Base-by-base conservation (phyloP, 1,284 basidiomycete species). In the Hortiboletus rubellus region DNA sequence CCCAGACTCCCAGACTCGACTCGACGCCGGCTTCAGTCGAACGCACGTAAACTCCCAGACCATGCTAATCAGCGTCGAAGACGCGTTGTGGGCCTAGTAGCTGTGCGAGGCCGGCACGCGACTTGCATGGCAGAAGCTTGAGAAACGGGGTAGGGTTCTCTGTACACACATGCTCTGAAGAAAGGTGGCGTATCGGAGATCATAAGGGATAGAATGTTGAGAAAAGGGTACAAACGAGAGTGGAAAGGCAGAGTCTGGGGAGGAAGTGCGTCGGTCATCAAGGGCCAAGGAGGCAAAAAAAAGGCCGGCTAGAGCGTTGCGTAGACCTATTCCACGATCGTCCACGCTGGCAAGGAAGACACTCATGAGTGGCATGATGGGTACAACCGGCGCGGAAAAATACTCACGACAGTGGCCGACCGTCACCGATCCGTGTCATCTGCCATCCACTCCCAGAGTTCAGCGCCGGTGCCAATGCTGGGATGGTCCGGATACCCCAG, bases 111-210 rank as follows among this genome's bases (percentile, higher is more conserved):
- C 96, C 96, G 0, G 94, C 93, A n/a, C 82, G 77, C 3, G 90
- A 85, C 70, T 96, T 94, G 80, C 96, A 98, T 0, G 97, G 97
- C 3, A 99, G 78, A 7, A 98, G 85, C 68, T 96, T 94, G 55
- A 98, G 81, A 74, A 98, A 96, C 0, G 97, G 96, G 0, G 96
- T 96, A 7, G 99, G 77, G 72, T 98, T 98, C 70, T 99, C 97
- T 3, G 96, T 99, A 71, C 96, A 99, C 17, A 97, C 90, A 60
- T 88, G 81, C 67, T 94, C 91, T 8, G 86, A 92, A 5, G 91
- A 89, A 10, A 92, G 81, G 86, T 84, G 0, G 89, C 91, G 63
- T 94, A 90, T 47, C 87, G 84, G 34, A 92, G 77, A 51, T 79
- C 74, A 61, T 89, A 70, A 24, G 62, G 57, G 42, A 56, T 36